Percentiles rank a stretch among this genome's conserved stretches.
Conservation (phyloP, 192 early-diverging fungal species). For the Kickxella alabastrina region DNA sequence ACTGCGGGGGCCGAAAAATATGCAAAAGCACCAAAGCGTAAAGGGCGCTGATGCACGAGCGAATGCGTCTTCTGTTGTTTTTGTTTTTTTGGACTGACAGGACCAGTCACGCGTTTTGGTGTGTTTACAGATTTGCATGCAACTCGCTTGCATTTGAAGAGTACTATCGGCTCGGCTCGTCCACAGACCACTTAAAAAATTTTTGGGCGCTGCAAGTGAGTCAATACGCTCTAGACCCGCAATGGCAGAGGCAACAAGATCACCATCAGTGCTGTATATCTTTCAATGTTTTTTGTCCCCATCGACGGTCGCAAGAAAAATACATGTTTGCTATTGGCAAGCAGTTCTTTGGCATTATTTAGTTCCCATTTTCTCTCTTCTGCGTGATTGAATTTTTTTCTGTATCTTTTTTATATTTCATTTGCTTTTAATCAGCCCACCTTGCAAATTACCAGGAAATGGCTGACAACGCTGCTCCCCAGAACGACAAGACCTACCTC, state of each 20-base stretch:
- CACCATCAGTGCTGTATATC: too few relatives aligned
- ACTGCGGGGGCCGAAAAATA: too few relatives aligned
- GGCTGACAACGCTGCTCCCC: slow-evolving; percentile 28
- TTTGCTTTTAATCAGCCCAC: too few relatives aligned
- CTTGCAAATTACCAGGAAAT: too few relatives aligned
- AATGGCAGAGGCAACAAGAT: too few relatives aligned
- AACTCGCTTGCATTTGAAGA: too few relatives aligned
- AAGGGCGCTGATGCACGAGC: not conserved
- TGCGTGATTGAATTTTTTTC: not conserved
- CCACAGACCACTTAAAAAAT: not conserved
- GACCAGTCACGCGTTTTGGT: too few relatives aligned
- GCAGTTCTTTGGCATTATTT: too few relatives aligned
- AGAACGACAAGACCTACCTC: slow-evolving; percentile 56
- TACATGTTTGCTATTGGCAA: too few relatives aligned
- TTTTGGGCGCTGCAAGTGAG: not conserved
- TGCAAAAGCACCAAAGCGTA: not conserved
- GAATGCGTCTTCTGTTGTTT: not conserved
- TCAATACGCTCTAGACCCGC: too few relatives aligned
- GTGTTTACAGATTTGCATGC: too few relatives aligned
- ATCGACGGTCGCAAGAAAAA: not conserved
- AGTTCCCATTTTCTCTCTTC: not conserved
- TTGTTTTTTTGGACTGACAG: not conserved
- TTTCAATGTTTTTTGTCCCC: too few relatives aligned
- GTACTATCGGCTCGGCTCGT: not conserved
- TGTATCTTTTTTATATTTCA: not conserved